These are phyloP conservation scores for Sporothrix pseudoabietina DNA, from an alignment of 2,329 filamentous ascomycete genomes.

Conservation along the genomic window DNA sequence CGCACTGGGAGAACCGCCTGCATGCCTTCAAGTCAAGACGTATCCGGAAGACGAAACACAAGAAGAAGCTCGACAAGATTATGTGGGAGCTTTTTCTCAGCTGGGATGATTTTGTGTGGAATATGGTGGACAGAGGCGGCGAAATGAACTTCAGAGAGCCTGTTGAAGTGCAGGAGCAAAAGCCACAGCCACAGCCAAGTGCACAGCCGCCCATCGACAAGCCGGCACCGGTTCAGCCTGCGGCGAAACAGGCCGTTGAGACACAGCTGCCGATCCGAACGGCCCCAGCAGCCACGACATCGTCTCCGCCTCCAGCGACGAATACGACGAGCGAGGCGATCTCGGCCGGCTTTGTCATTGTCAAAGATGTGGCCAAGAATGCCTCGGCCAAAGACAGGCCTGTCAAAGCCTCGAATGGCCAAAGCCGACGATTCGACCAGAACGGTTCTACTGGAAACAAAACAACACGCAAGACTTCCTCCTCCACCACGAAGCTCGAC, in stretches of 20 bases:
- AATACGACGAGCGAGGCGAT: neutral
- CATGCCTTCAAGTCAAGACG: neutral
- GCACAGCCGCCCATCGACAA: neutral
- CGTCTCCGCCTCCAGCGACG: neutral
- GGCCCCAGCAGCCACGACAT: neutral
- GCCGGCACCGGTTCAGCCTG: neutral
- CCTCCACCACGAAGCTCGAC: neutral
- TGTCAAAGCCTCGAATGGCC: neutral
- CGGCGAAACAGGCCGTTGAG: neutral
- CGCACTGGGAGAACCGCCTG: slow-evolving; percentile 4
- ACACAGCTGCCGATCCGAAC: neutral
- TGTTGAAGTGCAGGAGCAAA: neutral
- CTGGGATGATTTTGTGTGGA: neutral
- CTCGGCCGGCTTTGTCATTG: too few relatives aligned
- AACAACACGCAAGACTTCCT: neutral
- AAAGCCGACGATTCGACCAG: too few relatives aligned
- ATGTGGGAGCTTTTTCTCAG: neutral
- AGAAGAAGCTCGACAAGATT: neutral
- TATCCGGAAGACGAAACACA: neutral
- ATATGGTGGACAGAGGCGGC: neutral
- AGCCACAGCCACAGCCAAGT: neutral
- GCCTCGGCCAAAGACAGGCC: neutral
- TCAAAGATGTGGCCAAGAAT: neutral
- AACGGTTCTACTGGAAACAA: neutral
- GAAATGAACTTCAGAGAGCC: neutral